phyloP scores from a whole-genome alignment of 441 rosid genomes.

The Omphalea diandra region DNA sequence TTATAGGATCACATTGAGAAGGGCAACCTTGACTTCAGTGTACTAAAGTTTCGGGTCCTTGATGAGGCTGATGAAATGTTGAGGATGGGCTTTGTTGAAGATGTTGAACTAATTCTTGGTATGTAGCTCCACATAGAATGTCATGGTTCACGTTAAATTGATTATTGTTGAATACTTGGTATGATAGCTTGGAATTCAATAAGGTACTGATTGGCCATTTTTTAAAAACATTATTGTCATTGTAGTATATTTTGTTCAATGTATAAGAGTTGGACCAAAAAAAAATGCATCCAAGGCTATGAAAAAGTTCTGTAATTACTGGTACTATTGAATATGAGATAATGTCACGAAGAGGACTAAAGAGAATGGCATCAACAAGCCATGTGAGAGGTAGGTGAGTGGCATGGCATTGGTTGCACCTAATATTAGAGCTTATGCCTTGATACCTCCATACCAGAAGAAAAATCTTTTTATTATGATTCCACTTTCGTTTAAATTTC shows the following conservation, averaged over 20 bases:
- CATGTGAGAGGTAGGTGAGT: too few species aligned
- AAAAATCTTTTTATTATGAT: too few species aligned
- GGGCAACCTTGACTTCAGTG: conserved; percentile 58
- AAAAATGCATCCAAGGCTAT: not conserved
- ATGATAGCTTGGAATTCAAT: not conserved
- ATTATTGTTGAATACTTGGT: not conserved
- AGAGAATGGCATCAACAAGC: not conserved
- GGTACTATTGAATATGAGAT: not conserved
- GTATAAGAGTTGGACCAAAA: not conserved
- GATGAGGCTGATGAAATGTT: conserved; percentile 99
- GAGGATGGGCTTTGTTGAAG: conserved; percentile 96
- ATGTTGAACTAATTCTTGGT: conserved; percentile 93
- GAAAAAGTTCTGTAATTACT: not conserved
- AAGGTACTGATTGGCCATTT: not conserved
- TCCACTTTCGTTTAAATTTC: too few species aligned
- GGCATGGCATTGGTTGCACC: not conserved
- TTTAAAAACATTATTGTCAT: not conserved
- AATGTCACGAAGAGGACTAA: not conserved
- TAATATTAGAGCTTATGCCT: not conserved
- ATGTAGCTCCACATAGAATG: not conserved
- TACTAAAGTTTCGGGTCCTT: conserved; percentile 81
- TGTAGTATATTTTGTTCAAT: not conserved
- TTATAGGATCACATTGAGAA: conserved; percentile 84
- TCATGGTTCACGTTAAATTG: not conserved
- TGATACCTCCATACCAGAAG: not conserved